Evolutionary conservation across 139 green algal genomes (phyloP), one percentile per base, ranked within the genome.

Genomic region (Asterochloris sp.): DNA sequence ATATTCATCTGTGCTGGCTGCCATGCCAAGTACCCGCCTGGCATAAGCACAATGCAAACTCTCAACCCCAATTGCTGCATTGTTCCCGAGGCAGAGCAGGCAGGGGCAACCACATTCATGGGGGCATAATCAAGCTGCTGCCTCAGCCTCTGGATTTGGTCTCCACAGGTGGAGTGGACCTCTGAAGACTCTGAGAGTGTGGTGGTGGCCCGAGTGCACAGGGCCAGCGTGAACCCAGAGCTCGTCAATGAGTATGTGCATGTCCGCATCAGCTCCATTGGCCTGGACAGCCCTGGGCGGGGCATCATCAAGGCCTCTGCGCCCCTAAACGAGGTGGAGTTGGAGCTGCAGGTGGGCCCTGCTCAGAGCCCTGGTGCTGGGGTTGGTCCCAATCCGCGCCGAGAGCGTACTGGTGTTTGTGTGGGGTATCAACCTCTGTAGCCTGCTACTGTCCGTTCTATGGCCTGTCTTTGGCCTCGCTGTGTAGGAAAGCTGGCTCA

Each of bases 201-300:
- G 8, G 85, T 90, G 78, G 76, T 89, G 60, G 68, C 13, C 16
- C 24, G 64, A 12, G 60, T 90, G 14, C 47, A 82, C 21, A 64
- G 54, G 13, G 82, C 74, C 14, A 83, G 83, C 28, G 76, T 73
- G 10, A 71, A 64, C 19, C 86, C 84, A 12, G 75, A 38, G 2
- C 73, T 90, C 29, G 76, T 87, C 13, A 78, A 86, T 10, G 86
- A 90, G 68, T 68, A 78, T 21, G 86, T 87, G 68, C 62, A 67
- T 15, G 79, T 86, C 14, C 47, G 17, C 38, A 77, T 83, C 10
- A 66, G 61, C 12, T 64, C 28, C 9, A 29, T 73, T 12, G 62
- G 67, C 47, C 78, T 67, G 16, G 78, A 38, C 69, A 62, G 61
- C 21, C 66, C 38, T 38, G 47, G 67, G 27, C 21, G 71, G 23